Base-by-base conservation (phyloP, 108 stramenopile species). In the Cyclotella atomus region DNA sequence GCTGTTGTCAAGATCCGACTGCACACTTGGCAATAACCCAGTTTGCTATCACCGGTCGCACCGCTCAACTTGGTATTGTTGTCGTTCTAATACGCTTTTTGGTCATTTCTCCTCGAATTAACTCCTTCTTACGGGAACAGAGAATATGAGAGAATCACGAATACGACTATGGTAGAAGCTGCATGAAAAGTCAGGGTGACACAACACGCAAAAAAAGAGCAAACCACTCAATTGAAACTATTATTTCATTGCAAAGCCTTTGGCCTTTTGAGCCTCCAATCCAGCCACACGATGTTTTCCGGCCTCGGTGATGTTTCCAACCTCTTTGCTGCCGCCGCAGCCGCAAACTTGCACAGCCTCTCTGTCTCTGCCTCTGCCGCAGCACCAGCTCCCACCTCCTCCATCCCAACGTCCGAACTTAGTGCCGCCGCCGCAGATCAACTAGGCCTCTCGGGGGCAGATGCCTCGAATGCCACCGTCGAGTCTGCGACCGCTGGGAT, bases 281-380 rank as follows among this genome's bases (percentile, higher is more conserved):
- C 47, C 17, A 23, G 20, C 52, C 20, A 23, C 2, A 49, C 19
- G 4, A 52, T 52, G 52, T 52, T 52, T 5, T 23, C 52, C 38
- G 38, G 38, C 52, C 24, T 52, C 23, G 52, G 52, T 23, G 52
- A 52, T 1, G 24, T 52, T 23, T 23, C 52, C 52, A 52, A 52
- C 52, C n/a, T 52, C 52, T 52, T 52, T 23, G 52, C 52, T n/a
- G 52, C 52, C n/a, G 52, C 52, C 52, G 52, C 52, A n/a, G 52
- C 52, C 52, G 21, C n/a, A n/a, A n/a, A n/a, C n/a, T n/a, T n/a
- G n/a, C n/a, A n/a, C 52, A 9, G 9, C 20, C 10, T 1, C 23
- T 23, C 23, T 1, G 9, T 9, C 23, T 23, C 52, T 23, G 52
- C 52, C n/a, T 52, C 21, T 10, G 21, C 23, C 21, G 20, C 52